Base-by-base conservation (phyloP, 768 basidiomycete genomes). In the Epithele typhae region DNA sequence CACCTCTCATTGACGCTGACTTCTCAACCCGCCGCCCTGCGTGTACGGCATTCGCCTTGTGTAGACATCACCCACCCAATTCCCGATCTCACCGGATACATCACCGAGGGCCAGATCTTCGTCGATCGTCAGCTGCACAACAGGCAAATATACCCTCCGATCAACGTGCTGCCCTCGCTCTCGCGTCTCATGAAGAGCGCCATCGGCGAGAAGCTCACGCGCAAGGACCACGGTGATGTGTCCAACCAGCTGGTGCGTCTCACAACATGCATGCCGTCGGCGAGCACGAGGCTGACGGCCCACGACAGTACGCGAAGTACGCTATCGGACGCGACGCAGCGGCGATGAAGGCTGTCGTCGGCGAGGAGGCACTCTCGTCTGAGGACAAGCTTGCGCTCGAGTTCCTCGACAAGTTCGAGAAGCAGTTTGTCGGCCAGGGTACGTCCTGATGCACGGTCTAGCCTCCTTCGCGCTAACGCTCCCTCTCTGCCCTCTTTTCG, bases 111-210 rank as follows among this genome's bases (percentile, higher is more conserved):
- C 41, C 96, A 99, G 72, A 96, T 99, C 71, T 95, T 86, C 67
- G 89, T 99, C 62, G 96, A 99, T 75, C 86, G 96, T 54, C 92
- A 96, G 67, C 73, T 99, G 65, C 77, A 96, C 78, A 97, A 99
- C 74, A 76, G 87, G 59, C 92, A 93, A 68, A 94, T 98, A 64
- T 98, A 97, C 72, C 96, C 96, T 27, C 96, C 96, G 40, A 98
- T 99, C 77, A 99, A 99, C 72, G 95, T 99, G 50, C 77, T 99
- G 38, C 96, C 96, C 51, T 98, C 96, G 54, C 77, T 99, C 62
- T 98, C 96, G 58, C 93, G 96, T 69, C 73, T 99, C 66, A 99
- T 99, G 96, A 99, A 99, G 84, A 92, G 88, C 59, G 96, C 96
- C 55, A 97, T 98, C 68, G 96, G 96, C 55, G 95, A 97, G 71